Evolutionary conservation across 768 basidiomycete genomes (phyloP).

Genomic region (Podaxis pistillaris): DNA sequence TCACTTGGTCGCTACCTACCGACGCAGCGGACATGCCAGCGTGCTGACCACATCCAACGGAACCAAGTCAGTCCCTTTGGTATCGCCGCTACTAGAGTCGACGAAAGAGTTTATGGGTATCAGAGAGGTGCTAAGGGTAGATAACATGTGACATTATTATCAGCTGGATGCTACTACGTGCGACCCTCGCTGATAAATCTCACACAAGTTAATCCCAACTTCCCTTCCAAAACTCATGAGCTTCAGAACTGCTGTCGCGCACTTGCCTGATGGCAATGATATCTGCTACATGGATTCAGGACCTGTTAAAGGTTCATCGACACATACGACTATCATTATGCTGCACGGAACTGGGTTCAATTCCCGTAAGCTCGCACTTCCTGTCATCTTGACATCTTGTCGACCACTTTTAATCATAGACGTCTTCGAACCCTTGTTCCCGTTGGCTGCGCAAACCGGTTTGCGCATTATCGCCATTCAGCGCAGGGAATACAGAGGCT

Average conservation of each 20-base stretch:
- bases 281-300: constrained; percentile 36
- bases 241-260: constrained; percentile 11
- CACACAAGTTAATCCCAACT: neutral
- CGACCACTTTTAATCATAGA: constrained; percentile 2
- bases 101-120: too few species aligned
- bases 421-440: constrained; percentile 22
- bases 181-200: neutral
- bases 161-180: too few species aligned
- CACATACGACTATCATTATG: constrained; percentile 35
- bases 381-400: too few species aligned
- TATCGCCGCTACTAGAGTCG: too few species aligned
- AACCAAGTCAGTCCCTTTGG: too few species aligned
- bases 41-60: too few species aligned
- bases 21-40: too few species aligned
- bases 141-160: too few species aligned
- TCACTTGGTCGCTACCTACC: too few species aligned
- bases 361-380: constrained; percentile 24
- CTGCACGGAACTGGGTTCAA: constrained; percentile 35
- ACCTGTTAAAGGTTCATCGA: constrained; percentile 22
- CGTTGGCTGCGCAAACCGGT: constrained; percentile 21
- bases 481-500: constrained; percentile 33
- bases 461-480: constrained; percentile 29
- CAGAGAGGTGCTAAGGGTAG: too few species aligned
- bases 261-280: constrained; percentile 24
- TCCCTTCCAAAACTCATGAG: neutral